These are phyloP conservation scores for Solanum chilense DNA, from an alignment of 257 asterid genomes.

Conservation along the genomic window DNA sequence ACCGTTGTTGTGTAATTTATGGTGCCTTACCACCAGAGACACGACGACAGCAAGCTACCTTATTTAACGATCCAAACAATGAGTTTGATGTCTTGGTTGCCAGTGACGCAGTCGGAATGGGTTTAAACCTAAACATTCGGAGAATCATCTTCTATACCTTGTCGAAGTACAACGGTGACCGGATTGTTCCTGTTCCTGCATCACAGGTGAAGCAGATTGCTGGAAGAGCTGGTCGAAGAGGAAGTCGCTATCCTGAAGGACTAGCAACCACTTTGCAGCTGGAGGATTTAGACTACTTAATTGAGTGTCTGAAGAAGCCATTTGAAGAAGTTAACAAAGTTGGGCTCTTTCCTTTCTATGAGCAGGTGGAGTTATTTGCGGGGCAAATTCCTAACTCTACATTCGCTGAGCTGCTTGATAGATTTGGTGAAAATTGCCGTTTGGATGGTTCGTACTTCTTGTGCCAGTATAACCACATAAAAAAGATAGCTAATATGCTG, in stretches of 20 bases:
- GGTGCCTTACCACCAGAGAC: conserved; percentile 98
- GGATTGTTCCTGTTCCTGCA: conserved; percentile 70
- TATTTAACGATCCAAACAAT: conserved; percentile 61
- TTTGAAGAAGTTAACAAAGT: conserved; percentile 75
- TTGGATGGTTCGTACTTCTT: conserved; percentile 73
- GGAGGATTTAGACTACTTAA: conserved; percentile 71
- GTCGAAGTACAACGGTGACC: conserved; percentile 74
- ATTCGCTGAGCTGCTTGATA: conserved; percentile 61
- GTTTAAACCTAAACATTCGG: conserved; percentile 76
- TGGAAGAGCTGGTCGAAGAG: conserved; percentile 97
- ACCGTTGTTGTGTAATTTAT: conserved; percentile 84
- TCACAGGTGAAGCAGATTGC: conserved; percentile 96
- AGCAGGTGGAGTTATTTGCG: conserved; percentile 86
- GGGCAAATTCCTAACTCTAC: conserved; percentile 52
- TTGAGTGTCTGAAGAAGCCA: conserved; percentile 76
- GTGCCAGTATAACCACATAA: conserved; percentile 64
- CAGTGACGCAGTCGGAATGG: conserved; percentile 98
- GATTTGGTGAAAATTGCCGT: conserved; percentile 57
- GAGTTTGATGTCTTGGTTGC: conserved; percentile 82
- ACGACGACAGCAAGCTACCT: conserved; percentile 77
- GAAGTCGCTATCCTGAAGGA: conserved; percentile 91
- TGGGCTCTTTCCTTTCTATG: conserved; percentile 90
- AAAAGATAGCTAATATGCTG: conserved; percentile 80
- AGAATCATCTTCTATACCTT: conserved; percentile 66
- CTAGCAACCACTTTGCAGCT: conserved; percentile 64